Base-by-base conservation (phyloP, 164 flowering plant species). In the Kalanchoe fedtschenkoi region DNA sequence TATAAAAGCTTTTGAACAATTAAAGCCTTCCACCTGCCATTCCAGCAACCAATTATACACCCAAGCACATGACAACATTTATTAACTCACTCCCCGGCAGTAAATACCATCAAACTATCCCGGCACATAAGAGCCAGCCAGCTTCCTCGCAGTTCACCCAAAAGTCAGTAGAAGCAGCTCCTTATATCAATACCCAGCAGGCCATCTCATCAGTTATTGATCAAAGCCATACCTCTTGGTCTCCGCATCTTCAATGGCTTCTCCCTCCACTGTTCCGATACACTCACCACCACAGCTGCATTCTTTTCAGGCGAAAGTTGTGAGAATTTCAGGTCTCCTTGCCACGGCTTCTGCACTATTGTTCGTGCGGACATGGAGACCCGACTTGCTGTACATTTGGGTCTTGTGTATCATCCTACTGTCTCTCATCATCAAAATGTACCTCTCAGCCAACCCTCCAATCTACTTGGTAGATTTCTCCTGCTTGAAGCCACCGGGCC, bases 401-500 rank as follows among this genome's bases (percentile, higher is more conserved):
- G 30, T 47, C 55, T 24, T 47, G 26, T 47, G 55, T 24, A 17
- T 24, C 26, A 26, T 80, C 6, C 13, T 66, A 5, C 60, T 21
- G 26, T 34, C 66, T 57, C 54, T 65, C 66, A 34, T 63, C 22
- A 24, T 66, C 64, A 60, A 62, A 61, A 28, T n/a, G 57, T 68
- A 41, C 66, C 26, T 72, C 57, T 54, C 71, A 47, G 56, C 75
- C 16, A 69, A 37, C 2, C 60, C 81, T 29, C 51, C 63, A 2
- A 61, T 82, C 33, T 88, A 81, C 64, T 66, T 88, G 0, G 84
- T 84, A 16, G 86, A 88, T 34, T 88, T 83, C 73, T 75, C 90
- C 29, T 88, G 96, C 60, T 62, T 75, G 19, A 80, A 66, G 33
- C 90, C 89, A 15, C 85, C 88, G 28, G 60, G 33, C 54, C 70